Percentiles rank a stretch among this genome's conserved stretches.
Conservation (phyloP, 2,329 filamentous ascomycete species). For the Geosmithia morbida region DNA sequence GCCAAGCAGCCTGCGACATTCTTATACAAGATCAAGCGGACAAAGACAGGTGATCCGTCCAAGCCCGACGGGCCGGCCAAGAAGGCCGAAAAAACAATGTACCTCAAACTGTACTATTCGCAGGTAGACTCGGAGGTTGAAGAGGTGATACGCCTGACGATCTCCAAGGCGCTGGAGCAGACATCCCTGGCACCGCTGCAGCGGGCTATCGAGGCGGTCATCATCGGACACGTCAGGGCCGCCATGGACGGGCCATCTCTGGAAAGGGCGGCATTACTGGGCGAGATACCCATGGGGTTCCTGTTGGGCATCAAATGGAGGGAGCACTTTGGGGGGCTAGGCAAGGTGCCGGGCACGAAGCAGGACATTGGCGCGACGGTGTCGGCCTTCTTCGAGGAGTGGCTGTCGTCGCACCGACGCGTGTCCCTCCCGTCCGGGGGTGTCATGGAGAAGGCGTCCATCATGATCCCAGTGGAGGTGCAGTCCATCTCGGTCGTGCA, state of each 20-base stretch:
- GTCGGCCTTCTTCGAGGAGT: slow-evolving; percentile 14
- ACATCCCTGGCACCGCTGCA: slow-evolving; percentile 28
- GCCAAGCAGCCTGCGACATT: slow-evolving; percentile 69
- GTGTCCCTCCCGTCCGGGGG: slow-evolving; percentile 10
- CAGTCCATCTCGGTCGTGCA: slow-evolving; percentile 73
- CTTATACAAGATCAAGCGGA: slow-evolving; percentile 62
- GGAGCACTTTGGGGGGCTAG: slow-evolving; percentile 34
- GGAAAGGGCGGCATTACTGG: slow-evolving; percentile 39
- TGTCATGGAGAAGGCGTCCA: slow-evolving; percentile 37
- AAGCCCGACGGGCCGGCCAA: slow-evolving; percentile 6
- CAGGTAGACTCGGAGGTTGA: slow-evolving; percentile 64
- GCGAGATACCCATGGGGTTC: slow-evolving; percentile 32
- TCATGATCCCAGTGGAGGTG: slow-evolving; percentile 82
- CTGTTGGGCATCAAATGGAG: slow-evolving; percentile 32
- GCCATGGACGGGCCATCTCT: slow-evolving; percentile 33
- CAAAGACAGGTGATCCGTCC: slow-evolving; percentile 8
- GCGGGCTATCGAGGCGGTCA: slow-evolving; percentile 27
- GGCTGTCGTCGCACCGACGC: slow-evolving; percentile 14
- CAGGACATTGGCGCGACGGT: slow-evolving; percentile 14
- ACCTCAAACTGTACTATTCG: slow-evolving; percentile 61
- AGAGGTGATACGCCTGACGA: slow-evolving; percentile 25
- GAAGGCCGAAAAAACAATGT: slow-evolving; percentile 33
- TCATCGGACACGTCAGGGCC: slow-evolving; percentile 27
- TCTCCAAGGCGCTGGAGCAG: slow-evolving; percentile 23
- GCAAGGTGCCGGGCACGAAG: slow-evolving; percentile 18